Conservation (phyloP, 2,329 filamentous ascomycete genomes). For the Tricladium varicosporioides region DNA sequence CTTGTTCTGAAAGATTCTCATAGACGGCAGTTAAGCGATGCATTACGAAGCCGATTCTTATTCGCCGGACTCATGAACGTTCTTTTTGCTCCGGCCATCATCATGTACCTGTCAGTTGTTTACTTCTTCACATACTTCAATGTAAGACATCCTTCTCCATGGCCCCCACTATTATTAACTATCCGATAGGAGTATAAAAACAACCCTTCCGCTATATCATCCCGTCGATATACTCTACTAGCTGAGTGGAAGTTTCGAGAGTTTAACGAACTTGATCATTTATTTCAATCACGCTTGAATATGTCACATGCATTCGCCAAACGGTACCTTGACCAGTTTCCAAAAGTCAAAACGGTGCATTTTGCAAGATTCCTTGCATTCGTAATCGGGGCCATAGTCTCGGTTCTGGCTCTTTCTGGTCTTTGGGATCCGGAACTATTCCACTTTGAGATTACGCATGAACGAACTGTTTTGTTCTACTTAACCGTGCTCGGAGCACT, state of each 20-base stretch:
- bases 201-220: slow-evolving; percentile 83
- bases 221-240: slow-evolving; percentile 85
- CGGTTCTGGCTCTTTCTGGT: slow-evolving; percentile 79
- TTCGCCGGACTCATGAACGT: slow-evolving; percentile 86
- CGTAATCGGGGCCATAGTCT: slow-evolving; percentile 79
- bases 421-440: slow-evolving; percentile 90
- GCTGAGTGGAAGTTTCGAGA: slow-evolving; percentile 98
- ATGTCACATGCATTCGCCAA: slow-evolving; percentile 95
- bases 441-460: slow-evolving; percentile 84
- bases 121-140: slow-evolving; percentile 97
- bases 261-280: slow-evolving; percentile 93
- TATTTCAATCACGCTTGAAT: slow-evolving; percentile 85
- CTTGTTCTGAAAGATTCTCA: slow-evolving; percentile 83
- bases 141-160: slow-evolving; percentile 45
- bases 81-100: slow-evolving; percentile 79
- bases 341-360: slow-evolving; percentile 90
- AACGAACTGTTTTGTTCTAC: slow-evolving; percentile 88
- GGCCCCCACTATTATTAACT: slow-evolving; percentile 14
- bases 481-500: slow-evolving; percentile 78
- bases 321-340: slow-evolving; percentile 92
- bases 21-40: slow-evolving; percentile 73
- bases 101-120: slow-evolving; percentile 81
- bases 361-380: slow-evolving; percentile 83
- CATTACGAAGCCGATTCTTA: slow-evolving; percentile 72
- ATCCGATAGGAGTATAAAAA: slow-evolving; percentile 79